Evolutionary conservation across 2,329 filamentous ascomycete species (phyloP), one percentile per base, ranked within the genome.

Genomic region (Xylaria sp.): DNA sequence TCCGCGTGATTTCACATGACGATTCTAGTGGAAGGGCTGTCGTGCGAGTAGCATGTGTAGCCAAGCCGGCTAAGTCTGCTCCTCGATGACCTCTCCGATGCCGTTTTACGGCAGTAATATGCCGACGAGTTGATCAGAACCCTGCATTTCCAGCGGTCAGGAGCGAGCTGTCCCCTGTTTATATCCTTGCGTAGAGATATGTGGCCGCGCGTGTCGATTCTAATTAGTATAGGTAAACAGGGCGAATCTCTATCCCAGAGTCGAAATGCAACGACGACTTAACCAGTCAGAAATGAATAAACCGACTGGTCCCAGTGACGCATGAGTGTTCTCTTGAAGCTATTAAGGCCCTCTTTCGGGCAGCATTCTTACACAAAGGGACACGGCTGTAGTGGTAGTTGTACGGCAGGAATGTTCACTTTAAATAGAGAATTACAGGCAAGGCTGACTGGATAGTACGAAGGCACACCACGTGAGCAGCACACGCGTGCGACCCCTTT

Each of bases 371-470:
- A 55, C 52, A 55, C 7, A 20, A 15, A 63, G 25, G 37, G 25
- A 46, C 20, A 54, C 62, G 18, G 55, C 57, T 65, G 62, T 57
- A 55, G 51, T 60, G 25, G 61, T 63, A 57, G 70, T 63, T 44
- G 56, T 58, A 64, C 62, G 63, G 55, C 59, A 68, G 58, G 23
- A 54, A 18, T 37, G 3, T 48, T 50, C 39, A 54, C 54, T 59
- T 28, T 37, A 52, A 54, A 65, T 23, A 48, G 48, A 46, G 23
- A 48, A n/a, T 37, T 18, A 31, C 15, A 41, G 51, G 64, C 59
- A 28, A 46, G 44, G 63, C 63, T 69, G n/a, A 44, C 28, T 58
- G 23, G 28, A 54, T 46, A 51, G 56, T 46, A 62, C 63, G 57
- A 63, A 58, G 63, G 55, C 41, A 56, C 59, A 34, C 59, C 31